Base-by-base conservation (phyloP, 305 asterid genomes). In the Striga hermonthica region DNA sequence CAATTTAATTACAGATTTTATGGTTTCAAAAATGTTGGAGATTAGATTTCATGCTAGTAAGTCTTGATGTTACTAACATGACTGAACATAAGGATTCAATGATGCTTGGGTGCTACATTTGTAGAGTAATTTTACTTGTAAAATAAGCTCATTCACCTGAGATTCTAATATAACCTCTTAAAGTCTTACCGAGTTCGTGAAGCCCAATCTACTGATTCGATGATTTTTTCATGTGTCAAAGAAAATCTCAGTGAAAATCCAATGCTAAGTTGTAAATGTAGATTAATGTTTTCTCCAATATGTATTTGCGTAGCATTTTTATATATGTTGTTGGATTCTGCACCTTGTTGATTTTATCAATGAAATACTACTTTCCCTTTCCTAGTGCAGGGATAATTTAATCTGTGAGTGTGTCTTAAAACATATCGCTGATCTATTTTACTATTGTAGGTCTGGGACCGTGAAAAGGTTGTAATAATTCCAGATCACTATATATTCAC, bases 401-500 rank as follows among this genome's bases (percentile, higher is more conserved):
- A 4, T 57, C 6, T 37, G 45, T 36, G 9, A n/a, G 63, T 4
- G 31, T 5, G 0, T 56, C 3, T n/a, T 37, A 16, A 36, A 57
- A 13, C 34, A 13, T 14, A 4, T 7, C 3, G 7, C 11, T 61
- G 41, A 10, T 61, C 56, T 8, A 22, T 15, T 52, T 43, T 66
- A 39, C 38, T 44, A 35, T 63, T 67, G 52, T 67, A 91, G 98
- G 95, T 89, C 36, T 89, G 96, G 98, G 95, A 89, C 77, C 90
- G 93, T 65, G 98, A 91, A 76, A 91, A 91, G 69, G 62, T 91
- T 67, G 95, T 91, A 52, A 76, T 87, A 10, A 85, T 91, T 72
- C 98, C 98, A 59, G 98, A 89, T 77, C 96, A 91, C 72, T 91
- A 91, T 58, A 89, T 91, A 72, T 91, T 91, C 79, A 91, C 96